Evolutionary conservation across 257 asterid species (phyloP), one percentile per base, ranked within the genome.

Genomic region (Capsicum chinense): DNA sequence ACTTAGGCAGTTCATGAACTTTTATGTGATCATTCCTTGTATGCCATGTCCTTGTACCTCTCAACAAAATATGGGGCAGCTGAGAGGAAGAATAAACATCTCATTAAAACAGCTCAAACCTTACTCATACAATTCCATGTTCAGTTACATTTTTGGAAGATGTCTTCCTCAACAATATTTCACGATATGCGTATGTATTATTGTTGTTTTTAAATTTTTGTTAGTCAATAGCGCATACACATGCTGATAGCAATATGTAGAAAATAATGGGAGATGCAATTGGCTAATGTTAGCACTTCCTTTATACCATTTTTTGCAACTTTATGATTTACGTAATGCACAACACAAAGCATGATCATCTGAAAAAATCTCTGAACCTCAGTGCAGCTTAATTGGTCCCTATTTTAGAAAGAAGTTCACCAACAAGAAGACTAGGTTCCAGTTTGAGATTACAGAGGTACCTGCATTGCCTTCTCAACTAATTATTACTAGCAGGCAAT

Each of bases 21-120:
- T 58, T 71, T 19, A 71, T 47, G 79, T 15, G 58, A 71, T 47
- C 37, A 48, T 47, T 47, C 79, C 56, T 10, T 70, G 57, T 47
- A 44, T 15, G 42, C 42, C 52, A 69, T 70, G 33, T 19, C 79
- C 56, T 44, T n/a, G 13, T 5, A 10, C 56, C 33, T 70, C 79
- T 42, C 79, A 70, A 70, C 56, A 70, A 44, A 70, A 69, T 26
- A 26, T 69, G 54, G 79, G 56, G 42, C 42, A 42, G 54, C 56
- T 70, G 54, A 69, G 79, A 69, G 33, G 54, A 69, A 69, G 16
- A 9, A 39, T 68, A 39, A 35, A 19, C 71, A 64, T 64, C 39
- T 12, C 71, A 64, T 64, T 64, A 64, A 64, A 33, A 33, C 71
- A 64, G 71, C 42, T 64, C 71, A 64, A 26, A 64, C 71, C 71